These are phyloP conservation scores for Phalaenopsis equestris DNA, from an alignment of 106 monocot species.

Conservation along the genomic window DNA sequence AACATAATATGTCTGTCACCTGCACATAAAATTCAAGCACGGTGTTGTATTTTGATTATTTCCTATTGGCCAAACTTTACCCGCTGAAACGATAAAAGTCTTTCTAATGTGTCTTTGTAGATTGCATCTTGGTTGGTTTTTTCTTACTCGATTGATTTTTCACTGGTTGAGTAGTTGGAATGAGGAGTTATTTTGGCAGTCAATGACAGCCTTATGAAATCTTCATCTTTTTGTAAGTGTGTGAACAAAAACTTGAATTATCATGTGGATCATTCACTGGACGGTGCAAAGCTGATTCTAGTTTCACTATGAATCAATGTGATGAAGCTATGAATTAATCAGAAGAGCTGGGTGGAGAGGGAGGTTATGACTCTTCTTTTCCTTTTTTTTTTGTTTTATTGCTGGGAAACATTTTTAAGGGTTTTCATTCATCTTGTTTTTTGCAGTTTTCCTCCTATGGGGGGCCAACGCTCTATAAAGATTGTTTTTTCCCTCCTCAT, in stretches of 20 bases:
- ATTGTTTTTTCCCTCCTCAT: no score
- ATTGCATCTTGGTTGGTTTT: not conserved
- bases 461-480: no score
- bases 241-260: no score
- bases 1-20: not conserved
- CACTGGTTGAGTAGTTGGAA: not conserved
- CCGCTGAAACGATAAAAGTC: not conserved
- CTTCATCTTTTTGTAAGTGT: not conserved
- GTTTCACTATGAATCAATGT: not conserved
- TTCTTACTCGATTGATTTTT: not conserved
- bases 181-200: not conserved
- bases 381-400: not conserved
- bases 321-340: not conserved
- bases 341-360: not conserved
- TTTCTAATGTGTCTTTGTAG: not conserved
- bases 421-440: not conserved
- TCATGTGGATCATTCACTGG: no score
- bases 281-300: not conserved
- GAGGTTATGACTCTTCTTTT: not conserved
- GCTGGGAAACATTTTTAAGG: not conserved
- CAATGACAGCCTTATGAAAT: not conserved
- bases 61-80: not conserved
- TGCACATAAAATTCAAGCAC: not conserved
- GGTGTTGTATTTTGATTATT: not conserved
- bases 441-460: not conserved